phyloP scores from a whole-genome alignment of 2,329 filamentous ascomycete genomes.

The Fusarium robinianum region DNA sequence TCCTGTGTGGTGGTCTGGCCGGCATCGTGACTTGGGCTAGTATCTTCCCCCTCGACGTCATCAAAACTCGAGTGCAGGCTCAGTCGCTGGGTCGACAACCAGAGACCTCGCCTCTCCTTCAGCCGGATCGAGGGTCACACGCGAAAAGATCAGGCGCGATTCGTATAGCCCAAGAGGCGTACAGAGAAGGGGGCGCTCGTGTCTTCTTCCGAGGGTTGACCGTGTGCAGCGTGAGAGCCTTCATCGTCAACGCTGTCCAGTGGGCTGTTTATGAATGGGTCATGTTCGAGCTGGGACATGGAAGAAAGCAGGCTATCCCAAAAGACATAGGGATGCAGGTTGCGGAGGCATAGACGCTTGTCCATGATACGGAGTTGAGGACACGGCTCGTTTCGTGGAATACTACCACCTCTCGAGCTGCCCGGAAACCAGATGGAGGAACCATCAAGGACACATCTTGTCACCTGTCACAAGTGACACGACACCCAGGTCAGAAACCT shows the following conservation, averaged over 20 bases:
- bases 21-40: constrained; percentile 88
- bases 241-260: constrained; percentile 90
- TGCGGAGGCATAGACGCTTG: constrained; percentile 7
- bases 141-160: constrained; percentile 55
- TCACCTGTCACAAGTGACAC: too few species aligned
- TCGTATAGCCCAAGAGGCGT: constrained; percentile 68
- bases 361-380: too few species aligned
- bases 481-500: too few species aligned
- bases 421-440: too few species aligned
- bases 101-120: constrained; percentile 23
- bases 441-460: too few species aligned
- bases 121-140: constrained; percentile 29
- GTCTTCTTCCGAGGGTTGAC: constrained; percentile 76
- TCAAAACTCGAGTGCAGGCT: constrained; percentile 91
- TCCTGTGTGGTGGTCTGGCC: constrained; percentile 85
- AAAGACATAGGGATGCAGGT: constrained; percentile 4
- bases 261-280: constrained; percentile 93
- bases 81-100: constrained; percentile 51
- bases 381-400: too few species aligned
- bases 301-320: constrained; percentile 20
- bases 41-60: constrained; percentile 87
- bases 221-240: constrained; percentile 83
- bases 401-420: too few species aligned
- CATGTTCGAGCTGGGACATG: constrained; percentile 62
- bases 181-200: constrained; percentile 62